Conservation (phyloP, 306 rosid genomes). For the Pyrus betulifolia region DNA sequence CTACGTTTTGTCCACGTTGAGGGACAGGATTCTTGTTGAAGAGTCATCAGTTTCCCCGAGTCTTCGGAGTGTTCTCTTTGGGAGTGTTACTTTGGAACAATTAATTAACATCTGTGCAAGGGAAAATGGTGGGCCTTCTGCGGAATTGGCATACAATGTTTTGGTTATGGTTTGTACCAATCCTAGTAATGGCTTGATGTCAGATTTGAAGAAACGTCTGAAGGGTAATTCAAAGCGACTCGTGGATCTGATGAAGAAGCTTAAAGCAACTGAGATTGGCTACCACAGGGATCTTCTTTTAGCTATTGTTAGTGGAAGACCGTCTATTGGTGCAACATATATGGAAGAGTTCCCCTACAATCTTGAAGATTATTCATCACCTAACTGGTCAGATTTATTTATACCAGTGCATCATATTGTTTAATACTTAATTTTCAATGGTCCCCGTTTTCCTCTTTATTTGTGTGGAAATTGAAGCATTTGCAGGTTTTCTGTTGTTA, state of each 20-base stretch:
- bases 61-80: conserved; percentile 80
- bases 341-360: conserved; percentile 87
- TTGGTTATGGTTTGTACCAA: conserved; percentile 71
- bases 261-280: conserved; percentile 47
- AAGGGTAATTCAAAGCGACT: conserved; percentile 68
- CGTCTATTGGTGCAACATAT: conserved; percentile 61
- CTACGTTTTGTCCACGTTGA: conserved; percentile 59
- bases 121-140: conserved; percentile 47
- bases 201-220: conserved; percentile 48
- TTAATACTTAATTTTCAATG: neutral
- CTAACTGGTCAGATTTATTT: conserved; percentile 60
- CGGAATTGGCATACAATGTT: conserved; percentile 51
- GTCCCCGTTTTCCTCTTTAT: neutral
- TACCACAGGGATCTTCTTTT: conserved; percentile 67
- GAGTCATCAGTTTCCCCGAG: conserved; percentile 66
- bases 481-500: conserved; percentile 64
- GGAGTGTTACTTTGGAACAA: conserved; percentile 76
- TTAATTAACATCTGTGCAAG: conserved; percentile 56
- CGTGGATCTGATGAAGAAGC: conserved; percentile 65
- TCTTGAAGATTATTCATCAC: conserved; percentile 55
- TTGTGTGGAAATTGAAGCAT: conserved; percentile 23
- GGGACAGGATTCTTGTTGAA: conserved; percentile 51
- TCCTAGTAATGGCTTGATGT: conserved; percentile 82
- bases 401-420: conserved; percentile 1
- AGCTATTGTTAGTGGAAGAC: conserved; percentile 55